Conservation (phyloP, 176 grass and related monocot genomes). For the Musa acuminata region DNA sequence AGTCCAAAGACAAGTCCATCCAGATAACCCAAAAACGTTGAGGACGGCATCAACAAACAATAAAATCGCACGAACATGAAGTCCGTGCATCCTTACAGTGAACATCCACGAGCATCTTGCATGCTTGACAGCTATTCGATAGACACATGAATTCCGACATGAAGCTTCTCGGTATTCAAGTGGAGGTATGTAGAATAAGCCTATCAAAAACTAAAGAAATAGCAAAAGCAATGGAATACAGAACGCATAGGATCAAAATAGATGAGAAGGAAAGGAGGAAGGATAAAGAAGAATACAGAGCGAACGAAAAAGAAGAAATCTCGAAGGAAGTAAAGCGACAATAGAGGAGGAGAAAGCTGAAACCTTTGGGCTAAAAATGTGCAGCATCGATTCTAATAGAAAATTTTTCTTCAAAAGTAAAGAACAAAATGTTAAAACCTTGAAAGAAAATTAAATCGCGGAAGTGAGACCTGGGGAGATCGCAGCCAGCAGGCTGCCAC, state of each 20-base stretch:
- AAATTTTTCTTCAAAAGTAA: background rate
- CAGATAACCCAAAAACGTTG: background rate
- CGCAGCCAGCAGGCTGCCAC: constrained; percentile 66
- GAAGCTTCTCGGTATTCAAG: too few relatives aligned
- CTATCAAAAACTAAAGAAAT: background rate
- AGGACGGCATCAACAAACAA: background rate
- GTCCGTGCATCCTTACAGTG: too few relatives aligned
- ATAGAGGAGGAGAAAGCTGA: background rate
- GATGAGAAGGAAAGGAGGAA: background rate
- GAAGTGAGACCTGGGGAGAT: constrained; percentile 51
- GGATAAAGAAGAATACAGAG: background rate
- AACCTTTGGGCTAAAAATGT: background rate
- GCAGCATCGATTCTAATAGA: background rate
- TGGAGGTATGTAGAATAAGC: background rate
- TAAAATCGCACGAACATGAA: background rate
- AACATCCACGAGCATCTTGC: too few relatives aligned
- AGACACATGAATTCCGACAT: too few relatives aligned
- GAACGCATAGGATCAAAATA: background rate
- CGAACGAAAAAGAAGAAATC: background rate
- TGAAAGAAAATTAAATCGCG: background rate
- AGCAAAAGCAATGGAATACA: background rate
- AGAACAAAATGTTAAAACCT: background rate
- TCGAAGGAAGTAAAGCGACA: background rate
- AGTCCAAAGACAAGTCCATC: background rate
- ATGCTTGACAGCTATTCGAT: too few relatives aligned